Evolutionary conservation across 2,329 filamentous ascomycete species (phyloP).

Genomic region (Pseudovirgaria hyperparasitica): DNA sequence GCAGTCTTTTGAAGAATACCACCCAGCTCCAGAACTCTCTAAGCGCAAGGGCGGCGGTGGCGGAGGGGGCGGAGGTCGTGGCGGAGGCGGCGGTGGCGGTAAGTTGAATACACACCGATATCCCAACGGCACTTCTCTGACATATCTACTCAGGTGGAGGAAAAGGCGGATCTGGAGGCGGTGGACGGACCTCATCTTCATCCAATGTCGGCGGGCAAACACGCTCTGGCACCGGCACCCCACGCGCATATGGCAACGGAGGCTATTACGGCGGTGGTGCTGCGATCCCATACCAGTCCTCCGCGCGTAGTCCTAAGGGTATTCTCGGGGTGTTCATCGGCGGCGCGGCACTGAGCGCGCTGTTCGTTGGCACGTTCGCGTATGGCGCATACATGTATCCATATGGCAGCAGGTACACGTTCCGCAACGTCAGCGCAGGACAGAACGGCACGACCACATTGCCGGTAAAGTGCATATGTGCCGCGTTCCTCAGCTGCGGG

Average conservation of each 20-base stretch:
- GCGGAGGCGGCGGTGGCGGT: conserved; percentile 12
- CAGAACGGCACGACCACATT: conserved; percentile 41
- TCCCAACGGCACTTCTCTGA: conserved; percentile 1
- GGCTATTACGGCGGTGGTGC: conserved; percentile 52
- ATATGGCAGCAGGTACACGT: conserved; percentile 44
- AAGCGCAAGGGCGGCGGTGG: conserved; percentile 27
- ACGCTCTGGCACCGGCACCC: conserved; percentile 43
- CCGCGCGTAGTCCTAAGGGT: conserved; percentile 34
- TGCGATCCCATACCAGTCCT: conserved; percentile 45
- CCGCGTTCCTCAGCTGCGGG: conserved; percentile 43
- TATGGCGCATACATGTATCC: conserved; percentile 49
- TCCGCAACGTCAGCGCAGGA: conserved; percentile 30
- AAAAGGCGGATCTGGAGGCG: conserved; percentile 6
- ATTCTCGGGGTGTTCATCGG: conserved; percentile 38
- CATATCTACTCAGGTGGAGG: not conserved
- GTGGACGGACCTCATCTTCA: conserved; percentile 11
- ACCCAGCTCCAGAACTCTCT: conserved; percentile 20
- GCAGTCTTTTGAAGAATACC: conserved; percentile 9
- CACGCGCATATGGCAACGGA: conserved; percentile 48
- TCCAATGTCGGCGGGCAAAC: conserved; percentile 31
- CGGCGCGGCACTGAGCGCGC: conserved; percentile 32
- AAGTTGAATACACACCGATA: conserved; percentile 2
- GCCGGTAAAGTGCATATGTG: conserved; percentile 50
- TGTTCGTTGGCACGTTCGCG: conserved; percentile 55
- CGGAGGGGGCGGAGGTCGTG: conserved; percentile 12